A percentile compares a stretch with the other conserved stretches of the same genome.
These are phyloP conservation scores for Boechera stricta DNA, from an alignment of 345 rosid genomes.

Conservation along the genomic window DNA sequence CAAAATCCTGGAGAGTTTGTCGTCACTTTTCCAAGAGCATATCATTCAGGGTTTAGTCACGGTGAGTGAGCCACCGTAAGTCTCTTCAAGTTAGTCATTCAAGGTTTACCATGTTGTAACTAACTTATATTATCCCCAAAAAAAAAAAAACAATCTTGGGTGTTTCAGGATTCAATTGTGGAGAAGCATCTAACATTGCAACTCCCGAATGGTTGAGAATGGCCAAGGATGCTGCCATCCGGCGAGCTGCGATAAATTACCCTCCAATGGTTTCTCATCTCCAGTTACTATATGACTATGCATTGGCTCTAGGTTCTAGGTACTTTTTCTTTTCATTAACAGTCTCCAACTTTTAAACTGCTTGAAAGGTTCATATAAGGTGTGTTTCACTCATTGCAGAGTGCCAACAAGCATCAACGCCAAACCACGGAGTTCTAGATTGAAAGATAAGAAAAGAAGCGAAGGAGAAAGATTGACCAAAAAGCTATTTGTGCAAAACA, in stretches of 20 bases:
- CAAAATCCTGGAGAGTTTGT: conserved; percentile 94
- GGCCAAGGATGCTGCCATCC: conserved; percentile 92
- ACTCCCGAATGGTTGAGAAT: conserved; percentile 89
- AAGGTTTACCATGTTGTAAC: neutral
- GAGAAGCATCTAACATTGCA: conserved; percentile 98
- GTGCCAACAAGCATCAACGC: conserved; percentile 54
- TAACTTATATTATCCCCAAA: neutral
- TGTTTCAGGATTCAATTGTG: conserved; percentile 80
- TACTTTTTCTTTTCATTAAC: conserved; percentile 38
- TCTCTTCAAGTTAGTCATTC: conserved; percentile 12
- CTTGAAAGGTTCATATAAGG: conserved; percentile 22
- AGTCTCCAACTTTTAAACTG: conserved; percentile 8
- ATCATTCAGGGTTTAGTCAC: conserved; percentile 98
- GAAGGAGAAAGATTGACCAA: conserved; percentile 86
- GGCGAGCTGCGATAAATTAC: conserved; percentile 95
- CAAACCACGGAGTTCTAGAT: conserved; percentile 90
- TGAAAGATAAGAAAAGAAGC: conserved; percentile 84
- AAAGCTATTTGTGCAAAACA: conserved; percentile 74
- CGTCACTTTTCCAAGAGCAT: conserved; percentile 96
- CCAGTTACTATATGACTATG: conserved; percentile 96
- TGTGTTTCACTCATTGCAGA: conserved; percentile 55
- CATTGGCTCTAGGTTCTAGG: conserved; percentile 81
- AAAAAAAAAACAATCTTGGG: conserved; percentile 2
- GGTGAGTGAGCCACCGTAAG: conserved; percentile 52
- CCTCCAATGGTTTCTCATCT: conserved; percentile 99